Evolutionary conservation across 805 yeast species (phyloP), one percentile per base, ranked within the genome.

Genomic region (Scheffersomyces coipomensis): DNA sequence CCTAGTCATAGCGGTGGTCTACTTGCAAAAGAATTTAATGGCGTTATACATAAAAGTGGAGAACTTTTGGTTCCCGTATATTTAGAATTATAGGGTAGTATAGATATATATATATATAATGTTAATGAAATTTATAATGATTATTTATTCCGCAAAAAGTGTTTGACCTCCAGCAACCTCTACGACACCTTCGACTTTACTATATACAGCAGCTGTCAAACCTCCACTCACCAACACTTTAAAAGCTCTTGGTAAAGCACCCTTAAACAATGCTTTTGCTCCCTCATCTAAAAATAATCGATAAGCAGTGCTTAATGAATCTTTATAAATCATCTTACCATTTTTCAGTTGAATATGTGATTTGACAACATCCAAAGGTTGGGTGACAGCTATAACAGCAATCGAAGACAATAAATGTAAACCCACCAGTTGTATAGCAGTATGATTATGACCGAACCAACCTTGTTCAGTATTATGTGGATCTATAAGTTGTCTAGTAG

Each of bases 291-390:
- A 45, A 26, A 64, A 58, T 5, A 65, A 39, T 29, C 54, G 51
- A 43, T 58, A 64, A 10, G 68, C 71, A 1, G 70, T 62, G 15
- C 79, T 75, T 51, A 85, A 61, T 5, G 88, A 69, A 60, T 83
- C 88, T 42, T 69, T 73, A 56, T 83, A 84, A 2, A 76, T 49
- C 4, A 59, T 52, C 52, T 72, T 72, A n/a, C 84, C 79, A 54
- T 82, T 79, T 51, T 81, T 78, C 52, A 88, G 78, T 62, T 89
- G 97, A 78, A 89, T 78, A 54, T 95, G 76, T 2, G 97, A 79
- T 65, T 90, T 90, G 34, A 90, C 63, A 2, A 88, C 87, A 63
- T 90, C 97, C 21, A 90, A 67, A 0, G 97, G 97, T 63, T 88
- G 98, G 0, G 96, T 90, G 0, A 77, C 66, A 0, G 77, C 79